Percentiles rank a stretch among this genome's conserved stretches.
These are phyloP conservation scores for Oryza brachyantha DNA, from an alignment of 176 grass and related monocot genomes.

Conservation along the genomic window DNA sequence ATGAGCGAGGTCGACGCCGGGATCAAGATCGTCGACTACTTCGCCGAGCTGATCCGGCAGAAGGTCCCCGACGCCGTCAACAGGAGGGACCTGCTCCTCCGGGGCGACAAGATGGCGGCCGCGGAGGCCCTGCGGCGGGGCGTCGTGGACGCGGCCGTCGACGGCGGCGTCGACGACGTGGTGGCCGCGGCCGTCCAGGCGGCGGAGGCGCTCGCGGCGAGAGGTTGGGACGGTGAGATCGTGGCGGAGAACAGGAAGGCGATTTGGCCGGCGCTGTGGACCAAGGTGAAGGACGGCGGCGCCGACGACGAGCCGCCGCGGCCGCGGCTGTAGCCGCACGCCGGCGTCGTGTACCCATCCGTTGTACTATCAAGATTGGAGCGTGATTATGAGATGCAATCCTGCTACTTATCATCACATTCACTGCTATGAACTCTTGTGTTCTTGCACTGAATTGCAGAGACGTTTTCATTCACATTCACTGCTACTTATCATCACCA, in stretches of 20 bases:
- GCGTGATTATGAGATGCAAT: too few species aligned
- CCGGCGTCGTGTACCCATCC: background rate
- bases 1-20: slow-evolving; percentile 80
- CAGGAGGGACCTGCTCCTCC: slow-evolving; percentile 51
- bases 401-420: too few species aligned
- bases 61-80: slow-evolving; percentile 63
- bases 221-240: slow-evolving; percentile 40
- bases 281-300: slow-evolving; percentile 16
- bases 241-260: slow-evolving; percentile 39
- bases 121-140: slow-evolving; percentile 47
- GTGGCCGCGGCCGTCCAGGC: slow-evolving; percentile 34
- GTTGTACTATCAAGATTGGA: background rate
- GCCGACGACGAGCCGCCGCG: background rate
- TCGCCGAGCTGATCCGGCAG: slow-evolving; percentile 51
- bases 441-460: background rate
- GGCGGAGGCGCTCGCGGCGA: slow-evolving; percentile 43
- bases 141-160: slow-evolving; percentile 47
- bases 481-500: background rate
- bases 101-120: slow-evolving; percentile 45
- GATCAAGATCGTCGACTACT: slow-evolving; percentile 52
- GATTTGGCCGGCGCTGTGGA: slow-evolving; percentile 33
- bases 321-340: background rate
- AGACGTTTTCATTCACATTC: too few species aligned
- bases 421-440: too few species aligned
- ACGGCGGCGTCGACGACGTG: slow-evolving; percentile 34